Evolutionary conservation across 768 basidiomycete genomes (phyloP).

Genomic region (Trichaptum fuscoviolaceum): DNA sequence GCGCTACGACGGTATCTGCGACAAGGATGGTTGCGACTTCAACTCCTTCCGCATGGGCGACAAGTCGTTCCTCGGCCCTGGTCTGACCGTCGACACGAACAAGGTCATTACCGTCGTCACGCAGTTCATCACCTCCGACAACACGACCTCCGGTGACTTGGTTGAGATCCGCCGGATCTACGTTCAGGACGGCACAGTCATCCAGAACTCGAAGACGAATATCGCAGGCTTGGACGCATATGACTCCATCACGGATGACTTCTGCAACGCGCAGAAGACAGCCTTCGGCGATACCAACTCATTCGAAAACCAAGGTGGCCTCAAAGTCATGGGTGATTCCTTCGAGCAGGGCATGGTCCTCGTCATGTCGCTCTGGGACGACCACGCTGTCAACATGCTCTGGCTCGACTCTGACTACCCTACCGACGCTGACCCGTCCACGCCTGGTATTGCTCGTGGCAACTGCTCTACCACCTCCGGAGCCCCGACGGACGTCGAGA

Average conservation of each 20-base stretch:
- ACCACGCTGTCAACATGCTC: slow-evolving; percentile 49
- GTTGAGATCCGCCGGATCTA: slow-evolving; percentile 50
- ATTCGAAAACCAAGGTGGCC: slow-evolving; percentile 37
- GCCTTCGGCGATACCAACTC: slow-evolving; percentile 39
- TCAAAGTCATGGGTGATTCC: slow-evolving; percentile 28
- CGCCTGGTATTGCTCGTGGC: slow-evolving; percentile 11
- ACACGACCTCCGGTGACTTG: slow-evolving; percentile 41
- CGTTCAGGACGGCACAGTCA: slow-evolving; percentile 48
- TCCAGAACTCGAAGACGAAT: slow-evolving; percentile 44
- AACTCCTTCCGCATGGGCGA: slow-evolving; percentile 55
- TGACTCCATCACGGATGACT: slow-evolving; percentile 45
- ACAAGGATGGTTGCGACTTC: slow-evolving; percentile 56
- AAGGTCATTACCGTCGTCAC: slow-evolving; percentile 52
- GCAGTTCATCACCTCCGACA: slow-evolving; percentile 47
- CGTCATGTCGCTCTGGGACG: slow-evolving; percentile 49
- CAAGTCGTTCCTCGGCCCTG: slow-evolving; percentile 41
- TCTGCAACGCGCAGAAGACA: slow-evolving; percentile 42
- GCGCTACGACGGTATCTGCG: slow-evolving; percentile 43
- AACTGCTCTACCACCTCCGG: slow-evolving; percentile 7
- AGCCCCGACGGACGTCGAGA: slow-evolving; percentile 4
- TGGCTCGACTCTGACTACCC: slow-evolving; percentile 54
- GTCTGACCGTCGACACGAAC: slow-evolving; percentile 45
- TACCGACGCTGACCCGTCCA: slow-evolving; percentile 25
- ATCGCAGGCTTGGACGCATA: slow-evolving; percentile 35
- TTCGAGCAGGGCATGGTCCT: slow-evolving; percentile 42